Evolutionary conservation across 106 monocot genomes (phyloP).

Genomic region (Allium cepa): DNA sequence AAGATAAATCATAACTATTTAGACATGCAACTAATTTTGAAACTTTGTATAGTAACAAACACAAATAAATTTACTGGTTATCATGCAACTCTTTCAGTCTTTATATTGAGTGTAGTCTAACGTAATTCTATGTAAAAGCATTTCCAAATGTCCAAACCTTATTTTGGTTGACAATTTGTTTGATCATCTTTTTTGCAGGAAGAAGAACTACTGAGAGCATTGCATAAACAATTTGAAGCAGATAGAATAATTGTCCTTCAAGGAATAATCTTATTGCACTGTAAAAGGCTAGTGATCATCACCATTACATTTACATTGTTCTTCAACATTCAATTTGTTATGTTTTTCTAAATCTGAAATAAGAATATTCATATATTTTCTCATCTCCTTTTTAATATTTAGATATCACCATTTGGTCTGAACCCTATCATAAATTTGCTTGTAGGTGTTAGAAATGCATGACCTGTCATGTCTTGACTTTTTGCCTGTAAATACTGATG

Average conservation of each 20-base stretch:
- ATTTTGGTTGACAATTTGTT: too few species aligned
- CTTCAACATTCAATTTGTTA: neutral
- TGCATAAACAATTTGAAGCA: constrained; percentile 83
- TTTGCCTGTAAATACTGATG: constrained; percentile 69
- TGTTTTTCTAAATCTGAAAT: too few species aligned
- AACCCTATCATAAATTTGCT: neutral
- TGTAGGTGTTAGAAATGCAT: constrained; percentile 72
- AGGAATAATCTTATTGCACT: constrained; percentile 84
- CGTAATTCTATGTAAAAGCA: too few species aligned
- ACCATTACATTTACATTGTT: neutral
- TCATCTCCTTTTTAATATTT: too few species aligned
- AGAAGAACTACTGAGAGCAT: constrained; percentile 54
- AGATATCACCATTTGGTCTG: too few species aligned
- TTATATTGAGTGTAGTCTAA: neutral
- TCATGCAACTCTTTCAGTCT: neutral
- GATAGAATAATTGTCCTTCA: constrained; percentile 78
- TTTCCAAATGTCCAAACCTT: too few species aligned
- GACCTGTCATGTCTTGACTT: constrained; percentile 73
- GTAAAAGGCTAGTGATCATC: neutral
- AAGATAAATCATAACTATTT: too few species aligned
- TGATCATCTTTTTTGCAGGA: constrained; percentile 76
- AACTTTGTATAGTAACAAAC: too few species aligned
- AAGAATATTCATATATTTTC: too few species aligned
- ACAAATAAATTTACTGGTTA: too few species aligned
- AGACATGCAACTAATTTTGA: too few species aligned